Evolutionary conservation across 306 rosid genomes (phyloP).

Genomic region (Vachellia pachyceras): DNA sequence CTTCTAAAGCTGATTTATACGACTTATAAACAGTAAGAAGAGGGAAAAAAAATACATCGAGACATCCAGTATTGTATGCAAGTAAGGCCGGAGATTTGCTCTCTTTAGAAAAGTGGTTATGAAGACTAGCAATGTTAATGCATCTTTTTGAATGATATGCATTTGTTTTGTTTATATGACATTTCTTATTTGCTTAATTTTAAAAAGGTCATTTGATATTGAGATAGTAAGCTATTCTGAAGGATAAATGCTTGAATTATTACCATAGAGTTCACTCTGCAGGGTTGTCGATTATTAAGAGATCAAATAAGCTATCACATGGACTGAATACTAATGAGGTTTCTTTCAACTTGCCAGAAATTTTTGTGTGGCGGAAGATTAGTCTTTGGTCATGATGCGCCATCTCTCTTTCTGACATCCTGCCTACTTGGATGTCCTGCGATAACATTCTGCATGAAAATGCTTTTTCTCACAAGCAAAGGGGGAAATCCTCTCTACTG

Average conservation of each 20-base stretch:
- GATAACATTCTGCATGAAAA: conserved; percentile 73
- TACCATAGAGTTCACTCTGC: not conserved
- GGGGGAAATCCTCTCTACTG: conserved; percentile 45
- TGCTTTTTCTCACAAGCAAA: conserved; percentile 46
- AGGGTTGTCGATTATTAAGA: conserved; percentile 3
- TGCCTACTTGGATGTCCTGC: conserved; percentile 89
- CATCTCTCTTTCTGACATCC: conserved; percentile 68
- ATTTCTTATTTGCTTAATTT: not conserved
- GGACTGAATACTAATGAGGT: not conserved
- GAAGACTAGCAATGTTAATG: not conserved
- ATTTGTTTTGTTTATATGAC: not conserved
- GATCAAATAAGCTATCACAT: not conserved
- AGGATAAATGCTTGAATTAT: not conserved
- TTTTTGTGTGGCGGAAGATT: conserved; percentile 87
- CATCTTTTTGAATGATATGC: not conserved
- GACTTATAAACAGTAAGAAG: too few species aligned
- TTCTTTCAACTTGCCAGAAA: conserved; percentile 59
- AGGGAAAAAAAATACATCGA: too few species aligned
- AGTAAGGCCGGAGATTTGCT: not conserved
- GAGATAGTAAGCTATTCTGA: conserved; percentile 4
- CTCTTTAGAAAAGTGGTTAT: not conserved
- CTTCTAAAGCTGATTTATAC: not conserved
- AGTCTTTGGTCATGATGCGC: conserved; percentile 80
- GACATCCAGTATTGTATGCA: not conserved
- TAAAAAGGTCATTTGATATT: not conserved